A percentile compares a stretch with the other conserved stretches of the same genome.
phyloP scores from a whole-genome alignment of 192 early-diverging fungal genomes.

The Jimgerdemannia lactiflua region DNA sequence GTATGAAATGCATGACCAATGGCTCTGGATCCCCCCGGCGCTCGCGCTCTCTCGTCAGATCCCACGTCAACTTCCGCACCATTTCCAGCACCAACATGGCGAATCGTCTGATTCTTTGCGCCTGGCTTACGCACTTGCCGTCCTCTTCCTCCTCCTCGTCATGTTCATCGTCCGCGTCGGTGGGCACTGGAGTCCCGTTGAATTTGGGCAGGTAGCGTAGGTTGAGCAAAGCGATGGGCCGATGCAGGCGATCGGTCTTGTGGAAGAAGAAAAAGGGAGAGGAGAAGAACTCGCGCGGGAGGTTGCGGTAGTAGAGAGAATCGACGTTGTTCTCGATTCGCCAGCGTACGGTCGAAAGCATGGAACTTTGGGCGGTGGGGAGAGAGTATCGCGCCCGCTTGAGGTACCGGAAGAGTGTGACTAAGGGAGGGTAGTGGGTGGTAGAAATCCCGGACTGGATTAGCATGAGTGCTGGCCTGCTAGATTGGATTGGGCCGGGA shows the following conservation, averaged over 20 bases:
- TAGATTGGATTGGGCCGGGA: no score
- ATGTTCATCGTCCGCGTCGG: not conserved
- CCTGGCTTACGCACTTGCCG: not conserved
- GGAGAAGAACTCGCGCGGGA: conserved; percentile 23
- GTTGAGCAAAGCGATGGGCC: conserved; percentile 34
- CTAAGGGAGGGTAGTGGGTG: conserved; percentile 9
- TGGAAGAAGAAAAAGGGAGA: conserved; percentile 37
- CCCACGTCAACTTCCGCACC: conserved; percentile 31
- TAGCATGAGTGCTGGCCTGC: no score
- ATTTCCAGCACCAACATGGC: conserved; percentile 39
- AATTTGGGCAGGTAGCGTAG: conserved; percentile 31
- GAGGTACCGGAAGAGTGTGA: conserved; percentile 44
- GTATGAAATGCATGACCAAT: not conserved
- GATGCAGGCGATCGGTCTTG: conserved; percentile 29
- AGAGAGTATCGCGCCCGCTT: conserved; percentile 18
- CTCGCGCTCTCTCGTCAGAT: conserved; percentile 25
- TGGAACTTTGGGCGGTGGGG: conserved; percentile 10
- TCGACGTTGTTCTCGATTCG: conserved; percentile 25
- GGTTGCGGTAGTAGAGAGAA: conserved; percentile 4
- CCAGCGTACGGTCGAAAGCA: conserved; percentile 36
- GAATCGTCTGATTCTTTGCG: conserved; percentile 27
- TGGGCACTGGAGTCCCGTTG: conserved; percentile 3
- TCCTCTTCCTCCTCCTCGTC: not conserved
- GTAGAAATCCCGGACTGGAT: no score
- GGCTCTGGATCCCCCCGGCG: not conserved